phyloP scores from a whole-genome alignment of 179 eudicot genomes.

The Sideroxylon spinosum region DNA sequence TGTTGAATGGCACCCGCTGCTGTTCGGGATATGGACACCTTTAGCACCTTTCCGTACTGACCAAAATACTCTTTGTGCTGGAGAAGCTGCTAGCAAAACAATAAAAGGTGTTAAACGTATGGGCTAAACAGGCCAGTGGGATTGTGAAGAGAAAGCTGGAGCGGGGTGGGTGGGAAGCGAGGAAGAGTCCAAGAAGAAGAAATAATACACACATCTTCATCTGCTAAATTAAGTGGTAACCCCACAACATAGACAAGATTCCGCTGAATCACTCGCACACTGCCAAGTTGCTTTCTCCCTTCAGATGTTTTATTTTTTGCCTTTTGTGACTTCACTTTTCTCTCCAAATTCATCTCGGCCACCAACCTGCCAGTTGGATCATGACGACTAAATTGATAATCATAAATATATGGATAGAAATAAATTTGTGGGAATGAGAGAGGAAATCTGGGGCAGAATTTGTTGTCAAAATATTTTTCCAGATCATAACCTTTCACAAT shows the following conservation, averaged over 20 bases:
- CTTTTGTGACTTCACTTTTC: slow-evolving; percentile 63
- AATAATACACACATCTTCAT: slow-evolving; percentile 64
- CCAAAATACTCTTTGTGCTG: slow-evolving; percentile 72
- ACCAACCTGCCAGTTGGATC: slow-evolving; percentile 47
- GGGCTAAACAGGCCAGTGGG: background rate
- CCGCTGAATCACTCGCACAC: slow-evolving; percentile 83
- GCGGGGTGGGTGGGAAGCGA: background rate
- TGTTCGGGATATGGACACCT: slow-evolving; percentile 70
- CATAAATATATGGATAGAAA: background rate
- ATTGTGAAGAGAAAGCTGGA: background rate
- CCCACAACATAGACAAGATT: slow-evolving; percentile 92
- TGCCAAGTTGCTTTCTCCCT: slow-evolving; percentile 77
- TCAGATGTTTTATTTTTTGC: slow-evolving; percentile 62
- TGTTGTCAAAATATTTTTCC: background rate
- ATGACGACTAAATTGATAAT: background rate
- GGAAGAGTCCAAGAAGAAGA: background rate
- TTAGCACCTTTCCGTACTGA: slow-evolving; percentile 82
- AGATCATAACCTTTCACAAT: slow-evolving; percentile 46
- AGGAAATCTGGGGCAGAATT: background rate
- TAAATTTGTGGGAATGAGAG: background rate
- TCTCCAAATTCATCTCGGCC: slow-evolving; percentile 61
- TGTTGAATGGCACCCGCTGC: slow-evolving; percentile 58
- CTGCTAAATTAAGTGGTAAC: slow-evolving; percentile 77
- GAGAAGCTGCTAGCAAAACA: slow-evolving; percentile 51
- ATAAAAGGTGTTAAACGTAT: slow-evolving; percentile 7